Conservation (phyloP, 208 protist genomes). For the Novymonas esmeraldas region DNA sequence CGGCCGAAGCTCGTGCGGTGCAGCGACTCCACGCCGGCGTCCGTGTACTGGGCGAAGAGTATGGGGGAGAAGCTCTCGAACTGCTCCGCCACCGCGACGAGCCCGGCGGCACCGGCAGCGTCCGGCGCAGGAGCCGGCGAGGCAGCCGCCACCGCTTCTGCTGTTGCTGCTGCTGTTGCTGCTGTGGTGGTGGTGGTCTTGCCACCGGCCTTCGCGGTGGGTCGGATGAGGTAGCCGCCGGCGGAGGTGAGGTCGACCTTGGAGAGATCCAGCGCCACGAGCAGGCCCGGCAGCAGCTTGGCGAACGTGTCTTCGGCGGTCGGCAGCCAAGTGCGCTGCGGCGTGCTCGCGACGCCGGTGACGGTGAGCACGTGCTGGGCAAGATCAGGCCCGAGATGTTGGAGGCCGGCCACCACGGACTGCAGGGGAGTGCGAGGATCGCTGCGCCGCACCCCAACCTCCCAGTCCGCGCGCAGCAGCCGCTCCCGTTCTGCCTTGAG, state of each 20-base stretch:
- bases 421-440: conserved; percentile 48
- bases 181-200: conserved; percentile 2
- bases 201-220: conserved; percentile 11
- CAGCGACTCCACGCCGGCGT: conserved; percentile 36
- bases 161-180: too few species aligned
- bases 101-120: background rate
- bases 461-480: conserved; percentile 50
- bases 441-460: conserved; percentile 45
- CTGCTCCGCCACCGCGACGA: conserved; percentile 33
- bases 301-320: conserved; percentile 43
- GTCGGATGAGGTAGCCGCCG: conserved; percentile 69
- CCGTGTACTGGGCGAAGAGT: conserved; percentile 82
- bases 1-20: conserved; percentile 84
- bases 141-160: too few species aligned
- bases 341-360: conserved; percentile 36
- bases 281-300: conserved; percentile 50
- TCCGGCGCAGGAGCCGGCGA: conserved; percentile 1
- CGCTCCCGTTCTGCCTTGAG: conserved; percentile 25
- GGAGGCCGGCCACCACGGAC: conserved; percentile 57
- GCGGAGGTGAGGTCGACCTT: conserved; percentile 35
- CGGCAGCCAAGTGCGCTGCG: conserved; percentile 35
- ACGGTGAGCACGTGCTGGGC: conserved; percentile 76
- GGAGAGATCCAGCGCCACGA: conserved; percentile 57
- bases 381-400: conserved; percentile 74
- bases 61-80: conserved; percentile 94